Conservation (phyloP, 257 asterid species). For the Nicotiana knightiana region DNA sequence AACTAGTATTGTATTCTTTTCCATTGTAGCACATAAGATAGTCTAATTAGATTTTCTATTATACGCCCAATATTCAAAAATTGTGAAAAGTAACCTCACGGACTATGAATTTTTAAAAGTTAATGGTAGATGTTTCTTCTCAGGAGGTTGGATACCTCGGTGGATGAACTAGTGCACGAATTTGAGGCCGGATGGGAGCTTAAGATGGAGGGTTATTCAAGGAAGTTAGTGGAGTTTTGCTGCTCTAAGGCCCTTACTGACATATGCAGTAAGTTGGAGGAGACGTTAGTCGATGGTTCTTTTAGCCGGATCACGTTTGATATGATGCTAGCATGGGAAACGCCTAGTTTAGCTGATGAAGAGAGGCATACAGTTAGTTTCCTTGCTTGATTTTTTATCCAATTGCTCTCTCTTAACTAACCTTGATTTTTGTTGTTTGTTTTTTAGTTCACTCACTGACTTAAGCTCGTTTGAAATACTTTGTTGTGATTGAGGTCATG, state of each 20-base stretch:
- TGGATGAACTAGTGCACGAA: constrained; percentile 43
- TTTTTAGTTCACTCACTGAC: background rate
- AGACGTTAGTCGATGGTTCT: constrained; percentile 44
- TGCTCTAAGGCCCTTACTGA: constrained; percentile 52
- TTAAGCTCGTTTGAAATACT: background rate
- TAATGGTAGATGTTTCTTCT: background rate
- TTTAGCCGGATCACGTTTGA: constrained; percentile 77
- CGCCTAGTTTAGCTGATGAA: constrained; percentile 47
- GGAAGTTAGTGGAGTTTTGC: constrained; percentile 63
- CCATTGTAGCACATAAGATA: too few relatives aligned
- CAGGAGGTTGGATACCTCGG: constrained; percentile 49
- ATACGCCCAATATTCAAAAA: too few relatives aligned
- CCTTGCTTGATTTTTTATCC: background rate
- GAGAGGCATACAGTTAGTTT: constrained; percentile 15
- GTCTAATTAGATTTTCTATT: too few relatives aligned
- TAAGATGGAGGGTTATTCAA: constrained; percentile 40
- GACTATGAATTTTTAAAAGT: background rate
- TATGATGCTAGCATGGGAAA: constrained; percentile 96
- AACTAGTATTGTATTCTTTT: too few relatives aligned
- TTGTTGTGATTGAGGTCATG: background rate
- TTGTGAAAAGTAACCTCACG: too few relatives aligned
- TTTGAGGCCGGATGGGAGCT: constrained; percentile 61
- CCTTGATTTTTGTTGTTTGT: background rate
- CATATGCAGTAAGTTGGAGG: constrained; percentile 45
- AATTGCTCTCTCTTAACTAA: background rate